Conservation (phyloP, 2,329 filamentous ascomycete species). For the Aspergillus fijiensis region DNA sequence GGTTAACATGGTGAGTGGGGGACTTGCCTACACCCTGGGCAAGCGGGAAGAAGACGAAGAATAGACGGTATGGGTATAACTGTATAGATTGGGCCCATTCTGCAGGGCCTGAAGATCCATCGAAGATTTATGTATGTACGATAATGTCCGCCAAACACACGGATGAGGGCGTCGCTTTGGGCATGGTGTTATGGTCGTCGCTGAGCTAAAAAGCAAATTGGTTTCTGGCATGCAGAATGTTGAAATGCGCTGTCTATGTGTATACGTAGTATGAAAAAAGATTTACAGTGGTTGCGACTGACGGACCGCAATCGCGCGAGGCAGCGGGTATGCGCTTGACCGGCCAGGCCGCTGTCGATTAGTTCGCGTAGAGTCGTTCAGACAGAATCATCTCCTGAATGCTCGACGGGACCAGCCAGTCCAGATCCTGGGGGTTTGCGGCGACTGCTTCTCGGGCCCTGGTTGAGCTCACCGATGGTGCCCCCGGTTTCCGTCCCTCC, state of each 20-base stretch:
- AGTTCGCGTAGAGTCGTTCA: slow-evolving; percentile 31
- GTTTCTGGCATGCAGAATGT: not conserved
- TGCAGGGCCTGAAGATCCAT: not conserved
- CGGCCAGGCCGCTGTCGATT: not conserved
- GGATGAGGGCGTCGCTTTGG: slow-evolving; percentile 9
- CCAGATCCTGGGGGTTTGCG: slow-evolving; percentile 31
- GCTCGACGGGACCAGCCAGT: slow-evolving; percentile 36
- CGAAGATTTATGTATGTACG: not conserved
- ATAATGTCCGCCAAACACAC: slow-evolving; percentile 1
- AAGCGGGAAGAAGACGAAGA: slow-evolving; percentile 42
- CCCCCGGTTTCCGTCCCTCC: slow-evolving; percentile 36
- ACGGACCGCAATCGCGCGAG: not conserved
- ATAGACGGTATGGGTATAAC: slow-evolving; percentile 5
- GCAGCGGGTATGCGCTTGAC: not conserved
- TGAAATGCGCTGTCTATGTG: not conserved
- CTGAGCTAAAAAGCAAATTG: not conserved
- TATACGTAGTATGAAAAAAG: not conserved
- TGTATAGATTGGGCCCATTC: not conserved
- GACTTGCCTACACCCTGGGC: slow-evolving; percentile 48
- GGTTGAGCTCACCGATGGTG: slow-evolving; percentile 46
- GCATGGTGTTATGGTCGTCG: not conserved
- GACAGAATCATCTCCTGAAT: slow-evolving; percentile 36
- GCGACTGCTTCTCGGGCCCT: slow-evolving; percentile 40
- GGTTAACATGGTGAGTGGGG: slow-evolving; percentile 48
- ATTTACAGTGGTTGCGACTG: not conserved